Conservation (phyloP, 2,329 filamentous ascomycete species). For the Aureobasidium sp. region DNA sequence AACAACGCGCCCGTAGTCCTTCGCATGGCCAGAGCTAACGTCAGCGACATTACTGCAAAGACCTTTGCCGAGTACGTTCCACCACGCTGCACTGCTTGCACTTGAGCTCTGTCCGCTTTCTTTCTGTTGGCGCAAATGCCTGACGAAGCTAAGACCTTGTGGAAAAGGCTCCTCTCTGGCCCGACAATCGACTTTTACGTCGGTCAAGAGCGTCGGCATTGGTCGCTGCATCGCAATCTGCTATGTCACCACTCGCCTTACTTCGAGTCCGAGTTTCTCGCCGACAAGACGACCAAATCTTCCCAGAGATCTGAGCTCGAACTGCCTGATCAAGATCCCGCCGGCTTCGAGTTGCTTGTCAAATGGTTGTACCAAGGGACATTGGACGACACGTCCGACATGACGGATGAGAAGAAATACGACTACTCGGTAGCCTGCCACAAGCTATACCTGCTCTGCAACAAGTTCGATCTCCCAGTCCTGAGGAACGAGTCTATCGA, state of each 20-base stretch:
- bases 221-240: conserved; percentile 46
- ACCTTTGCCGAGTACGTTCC: conserved; percentile 46
- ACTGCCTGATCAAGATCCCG: conserved; percentile 42
- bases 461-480: conserved; percentile 42
- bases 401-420: conserved; percentile 43
- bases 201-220: conserved; percentile 39
- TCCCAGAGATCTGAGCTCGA: conserved; percentile 35
- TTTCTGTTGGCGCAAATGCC: conserved; percentile 18
- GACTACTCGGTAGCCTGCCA: conserved; percentile 47
- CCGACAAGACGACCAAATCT: conserved; percentile 29
- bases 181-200: conserved; percentile 45
- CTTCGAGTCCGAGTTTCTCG: conserved; percentile 31
- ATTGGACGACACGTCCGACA: conserved; percentile 41
- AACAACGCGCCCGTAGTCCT: conserved; percentile 28
- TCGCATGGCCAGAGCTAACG: conserved; percentile 40
- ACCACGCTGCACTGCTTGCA: conserved; percentile 28
- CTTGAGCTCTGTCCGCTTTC: neutral
- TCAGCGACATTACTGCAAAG: conserved; percentile 39
- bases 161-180: conserved; percentile 45
- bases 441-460: conserved; percentile 45
- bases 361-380: conserved; percentile 50
- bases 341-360: conserved; percentile 46
- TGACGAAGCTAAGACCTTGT: conserved; percentile 34
- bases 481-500: conserved; percentile 49
- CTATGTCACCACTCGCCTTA: conserved; percentile 45